Percentiles rank a stretch among this genome's conserved stretches.
These are phyloP conservation scores for Kwoniella dejecticola DNA, from an alignment of 768 basidiomycete species.

Conservation along the genomic window DNA sequence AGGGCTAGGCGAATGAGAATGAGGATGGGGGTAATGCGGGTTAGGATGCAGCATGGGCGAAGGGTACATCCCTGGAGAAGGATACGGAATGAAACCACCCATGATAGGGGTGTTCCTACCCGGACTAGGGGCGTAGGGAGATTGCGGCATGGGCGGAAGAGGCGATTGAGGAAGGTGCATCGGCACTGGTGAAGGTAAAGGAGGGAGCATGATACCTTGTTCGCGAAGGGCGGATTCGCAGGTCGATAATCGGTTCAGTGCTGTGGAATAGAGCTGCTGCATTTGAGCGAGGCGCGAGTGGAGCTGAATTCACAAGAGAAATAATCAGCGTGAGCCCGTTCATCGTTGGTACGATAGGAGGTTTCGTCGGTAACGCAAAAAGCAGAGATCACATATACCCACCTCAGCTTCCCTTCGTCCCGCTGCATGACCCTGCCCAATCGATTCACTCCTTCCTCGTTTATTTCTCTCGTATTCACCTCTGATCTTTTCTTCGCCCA, in stretches of 20 bases:
- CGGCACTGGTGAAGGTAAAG: conserved; percentile 18
- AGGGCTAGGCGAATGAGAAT: conserved; percentile 15
- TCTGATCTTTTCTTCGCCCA: conserved; percentile 28
- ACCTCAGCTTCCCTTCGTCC: conserved; percentile 30
- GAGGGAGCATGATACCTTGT: conserved; percentile 9
- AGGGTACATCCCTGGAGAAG: conserved; percentile 42
- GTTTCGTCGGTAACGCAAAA: neutral
- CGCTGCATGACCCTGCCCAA: neutral
- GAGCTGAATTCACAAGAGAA: too few species aligned
- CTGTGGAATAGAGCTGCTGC: conserved; percentile 15
- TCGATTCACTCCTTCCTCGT: neutral
- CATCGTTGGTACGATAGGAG: neutral
- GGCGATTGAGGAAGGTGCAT: conserved; percentile 11
- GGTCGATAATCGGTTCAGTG: conserved; percentile 4
- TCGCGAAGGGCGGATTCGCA: conserved; percentile 15
- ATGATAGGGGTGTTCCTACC: conserved; percentile 8
- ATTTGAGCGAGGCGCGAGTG: conserved; percentile 17
- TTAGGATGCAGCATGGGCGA: conserved; percentile 37
- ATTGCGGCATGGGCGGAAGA: conserved; percentile 9
- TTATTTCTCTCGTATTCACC: conserved; percentile 31
- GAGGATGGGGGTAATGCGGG: conserved; percentile 1
- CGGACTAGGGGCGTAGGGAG: conserved; percentile 19
- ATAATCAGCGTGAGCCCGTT: too few species aligned
- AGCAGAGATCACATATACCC: conserved; percentile 3
- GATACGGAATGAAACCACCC: conserved; percentile 29